These are phyloP conservation scores for Aspergillus ibericus DNA, from an alignment of 2,329 filamentous ascomycete species.

Conservation along the genomic window DNA sequence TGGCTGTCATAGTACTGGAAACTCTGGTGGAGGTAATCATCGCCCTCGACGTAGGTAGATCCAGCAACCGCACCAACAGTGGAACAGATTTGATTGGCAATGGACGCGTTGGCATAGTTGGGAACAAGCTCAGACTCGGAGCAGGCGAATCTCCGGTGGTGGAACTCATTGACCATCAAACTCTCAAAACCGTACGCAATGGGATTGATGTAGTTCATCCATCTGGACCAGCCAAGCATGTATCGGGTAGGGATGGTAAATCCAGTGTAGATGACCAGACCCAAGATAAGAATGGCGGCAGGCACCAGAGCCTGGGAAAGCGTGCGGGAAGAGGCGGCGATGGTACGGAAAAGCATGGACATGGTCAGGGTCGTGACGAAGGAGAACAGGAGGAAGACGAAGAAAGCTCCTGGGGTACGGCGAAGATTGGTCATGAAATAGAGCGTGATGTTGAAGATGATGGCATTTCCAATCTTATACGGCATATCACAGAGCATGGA, in stretches of 20 bases:
- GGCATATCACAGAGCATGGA: slow-evolving; percentile 87
- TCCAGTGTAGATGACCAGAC: slow-evolving; percentile 51
- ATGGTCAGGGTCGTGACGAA: slow-evolving; percentile 73
- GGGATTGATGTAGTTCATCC: slow-evolving; percentile 80
- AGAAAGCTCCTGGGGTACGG: slow-evolving; percentile 73
- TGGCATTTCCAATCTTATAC: slow-evolving; percentile 72
- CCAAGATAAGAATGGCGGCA: slow-evolving; percentile 51
- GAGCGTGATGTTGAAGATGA: slow-evolving; percentile 75
- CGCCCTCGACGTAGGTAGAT: slow-evolving; percentile 54
- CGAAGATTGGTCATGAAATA: slow-evolving; percentile 88
- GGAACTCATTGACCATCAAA: slow-evolving; percentile 81
- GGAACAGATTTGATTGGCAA: slow-evolving; percentile 55
- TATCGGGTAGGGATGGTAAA: slow-evolving; percentile 50
- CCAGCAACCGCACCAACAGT: slow-evolving; percentile 61
- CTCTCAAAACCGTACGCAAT: slow-evolving; percentile 78
- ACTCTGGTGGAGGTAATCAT: slow-evolving; percentile 55
- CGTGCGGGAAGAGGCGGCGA: slow-evolving; percentile 73
- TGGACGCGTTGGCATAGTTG: slow-evolving; percentile 36
- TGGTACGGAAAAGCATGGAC: slow-evolving; percentile 83
- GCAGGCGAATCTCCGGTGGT: slow-evolving; percentile 60
- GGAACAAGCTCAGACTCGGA: slow-evolving; percentile 42
- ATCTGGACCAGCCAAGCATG: slow-evolving; percentile 78
- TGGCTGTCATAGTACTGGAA: slow-evolving; percentile 61
- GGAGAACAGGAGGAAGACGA: slow-evolving; percentile 78
- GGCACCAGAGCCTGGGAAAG: slow-evolving; percentile 59